Evolutionary conservation across 2,329 filamentous ascomycete genomes (phyloP), one percentile per base, ranked within the genome.

Genomic region (Teratosphaeria epicoccoides): DNA sequence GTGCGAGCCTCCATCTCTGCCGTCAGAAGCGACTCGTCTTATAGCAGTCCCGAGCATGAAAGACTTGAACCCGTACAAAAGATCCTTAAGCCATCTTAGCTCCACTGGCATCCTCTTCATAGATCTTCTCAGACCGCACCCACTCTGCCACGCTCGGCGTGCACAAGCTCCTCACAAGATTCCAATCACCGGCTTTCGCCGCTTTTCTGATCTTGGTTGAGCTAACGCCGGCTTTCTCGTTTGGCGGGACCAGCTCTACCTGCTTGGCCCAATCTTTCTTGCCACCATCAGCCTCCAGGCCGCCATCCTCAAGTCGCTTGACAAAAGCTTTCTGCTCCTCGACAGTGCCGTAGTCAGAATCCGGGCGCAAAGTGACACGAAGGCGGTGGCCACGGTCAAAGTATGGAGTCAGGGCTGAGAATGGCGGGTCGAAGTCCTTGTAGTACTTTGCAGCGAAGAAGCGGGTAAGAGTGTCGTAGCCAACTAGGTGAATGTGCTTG

Each of bases 381-480:
- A 90, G 67, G 51, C 73, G 72, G 49, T 87, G 79, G 11, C 74
- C 73, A 1, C 66, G 63, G 23, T 71, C 69, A 56, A 90, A 83
- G 62, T 88, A 86, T 0, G 81, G 80, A 1, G 71, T 71, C 2
- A 91, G 71, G 0, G 79, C 78, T 0, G 66, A 68, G 11, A 79
- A 72, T 55, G 84, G 60, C 63, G 72, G 63, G 51, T 66, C 29
- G 62, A 71, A 56, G 50, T 67, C 64, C 63, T 88, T 88, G 68
- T 91, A 91, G 64, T 85, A 87, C 0, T 84, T 77, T 47, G 86
- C 74, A 50, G 87, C 79, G 49, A 91, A 80, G 49, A 91, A 80
- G 20, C 87, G 78, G 14, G 85, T 80, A 6, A 90, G 70, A 0
- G 87, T 91, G 61, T 91, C 87, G 64, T 82, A 91, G 24, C 87